Evolutionary conservation across 306 rosid genomes (phyloP).

Genomic region (Acmispon strigosus): DNA sequence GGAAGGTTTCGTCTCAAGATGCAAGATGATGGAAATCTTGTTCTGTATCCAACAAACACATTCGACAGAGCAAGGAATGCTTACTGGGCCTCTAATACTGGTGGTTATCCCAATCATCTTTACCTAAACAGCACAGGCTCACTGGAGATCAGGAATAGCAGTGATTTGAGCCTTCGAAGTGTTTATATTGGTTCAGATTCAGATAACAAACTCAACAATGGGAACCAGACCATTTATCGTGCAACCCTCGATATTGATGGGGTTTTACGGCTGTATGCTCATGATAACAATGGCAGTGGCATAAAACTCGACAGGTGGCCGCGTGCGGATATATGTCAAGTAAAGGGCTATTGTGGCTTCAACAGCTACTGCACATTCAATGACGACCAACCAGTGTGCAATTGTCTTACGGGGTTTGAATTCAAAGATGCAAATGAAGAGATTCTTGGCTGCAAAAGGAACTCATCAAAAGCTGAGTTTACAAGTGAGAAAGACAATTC

Average conservation of each 20-base stretch:
- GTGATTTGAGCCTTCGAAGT: not conserved
- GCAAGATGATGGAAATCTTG: conserved; percentile 29
- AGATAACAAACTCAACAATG: too few relatives aligned
- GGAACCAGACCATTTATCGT: not conserved
- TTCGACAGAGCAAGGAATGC: not conserved
- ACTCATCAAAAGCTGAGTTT: conserved; percentile 3
- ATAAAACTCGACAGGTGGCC: rapidly evolving
- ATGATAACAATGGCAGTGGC: not conserved
- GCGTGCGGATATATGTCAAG: rapidly evolving
- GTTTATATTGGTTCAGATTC: not conserved
- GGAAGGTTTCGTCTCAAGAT: conserved; percentile 22
- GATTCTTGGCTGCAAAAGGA: conserved; percentile 22
- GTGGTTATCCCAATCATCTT: not conserved
- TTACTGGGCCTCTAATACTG: conserved; percentile 3
- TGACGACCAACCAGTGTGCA: not conserved
- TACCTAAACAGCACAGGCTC: conserved; percentile 9
- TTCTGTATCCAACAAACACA: conserved; percentile 18
- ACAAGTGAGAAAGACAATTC: not conserved
- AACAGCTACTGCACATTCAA: conserved; percentile 22
- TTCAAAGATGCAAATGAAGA: not conserved
- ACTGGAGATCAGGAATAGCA: not conserved
- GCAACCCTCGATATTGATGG: conserved; percentile 28
- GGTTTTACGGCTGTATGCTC: conserved; percentile 3
- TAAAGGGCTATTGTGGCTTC: conserved; percentile 17
- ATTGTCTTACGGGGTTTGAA: conserved; percentile 5